Evolutionary conservation across 148 eudicot genomes (phyloP).

Genomic region (Vaccinium myrtillus): DNA sequence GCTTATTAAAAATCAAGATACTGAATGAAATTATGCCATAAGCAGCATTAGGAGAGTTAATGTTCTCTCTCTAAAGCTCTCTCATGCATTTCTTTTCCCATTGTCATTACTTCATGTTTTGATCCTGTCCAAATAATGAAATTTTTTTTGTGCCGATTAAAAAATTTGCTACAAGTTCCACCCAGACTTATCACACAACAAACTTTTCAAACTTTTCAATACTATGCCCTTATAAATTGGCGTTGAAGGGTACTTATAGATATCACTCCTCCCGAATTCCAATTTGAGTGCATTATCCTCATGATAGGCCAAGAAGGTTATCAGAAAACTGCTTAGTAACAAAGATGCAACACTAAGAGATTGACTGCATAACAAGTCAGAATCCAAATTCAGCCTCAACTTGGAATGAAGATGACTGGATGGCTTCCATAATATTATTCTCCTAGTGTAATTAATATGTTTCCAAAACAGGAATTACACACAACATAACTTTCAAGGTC

Average conservation of each 20-base stretch:
- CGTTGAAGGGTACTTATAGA: background rate
- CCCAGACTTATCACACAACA: background rate
- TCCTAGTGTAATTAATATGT: background rate
- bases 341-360: background rate
- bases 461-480: background rate
- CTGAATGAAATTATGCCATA: background rate
- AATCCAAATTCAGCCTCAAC: slow-evolving; percentile 35
- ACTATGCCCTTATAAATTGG: background rate
- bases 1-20: background rate
- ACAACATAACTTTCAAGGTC: background rate
- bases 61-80: background rate
- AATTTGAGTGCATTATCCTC: background rate
- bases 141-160: background rate
- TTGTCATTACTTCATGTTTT: background rate
- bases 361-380: slow-evolving; percentile 5
- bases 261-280: background rate
- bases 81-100: background rate
- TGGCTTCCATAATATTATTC: background rate
- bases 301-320: background rate
- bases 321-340: background rate
- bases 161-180: background rate
- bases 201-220: background rate
- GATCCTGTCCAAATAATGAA: background rate
- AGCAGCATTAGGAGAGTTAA: background rate
- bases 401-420: slow-evolving; percentile 60